Evolutionary conservation across 1,139 yeast species (phyloP), one percentile per base, ranked within the genome.

Genomic region (Saccharomyces hybrid): DNA sequence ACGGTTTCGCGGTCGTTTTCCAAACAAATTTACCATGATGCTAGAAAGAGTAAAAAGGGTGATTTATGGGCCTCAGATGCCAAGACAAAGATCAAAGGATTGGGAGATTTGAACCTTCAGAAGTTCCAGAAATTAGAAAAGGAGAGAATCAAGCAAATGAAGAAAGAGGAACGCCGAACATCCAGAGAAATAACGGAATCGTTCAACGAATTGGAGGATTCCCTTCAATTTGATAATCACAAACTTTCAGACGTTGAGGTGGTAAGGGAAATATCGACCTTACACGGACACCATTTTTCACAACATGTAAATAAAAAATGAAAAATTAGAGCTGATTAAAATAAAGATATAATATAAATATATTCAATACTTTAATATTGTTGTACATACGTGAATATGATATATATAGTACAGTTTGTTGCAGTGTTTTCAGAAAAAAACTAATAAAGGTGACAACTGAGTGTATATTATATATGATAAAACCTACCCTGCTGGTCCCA

Each of bases 31-130:
- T 93, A 89, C 64, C 95, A 88, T 62, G 98, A 93, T 73, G 97
- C 97, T 0, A 78, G 98, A 57, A 91, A 93, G 68, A 81, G 88
- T 0, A 73, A 72, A 42, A 80, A 83, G 65, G 97, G 97, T n/a
- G 99, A 93, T 67, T 72, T 86, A 54, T 93, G 98, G 98, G 85
- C 86, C 0, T 74, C 88, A 53, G 93, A 82, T 27, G 86, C 85
- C 49, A 91, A 91, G 72, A 78, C 84, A 7, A 82, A 78, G 11
- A 68, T 75, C 4, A 48, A 56, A 28, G 66, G 70, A 8, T 66
- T 65, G 54, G 68, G 68, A 8, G 66, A 66, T 47, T 61, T 68
- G 27, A 69, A 70, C 47, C 63, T 65, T 2, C 56, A 50, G 1
- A 61, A 70, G 28, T 61, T 63, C 4, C 65, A 63, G 38, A 62